Evolutionary conservation across 768 basidiomycete species (phyloP).

Genomic region (Tephrocybe sp.): DNA sequence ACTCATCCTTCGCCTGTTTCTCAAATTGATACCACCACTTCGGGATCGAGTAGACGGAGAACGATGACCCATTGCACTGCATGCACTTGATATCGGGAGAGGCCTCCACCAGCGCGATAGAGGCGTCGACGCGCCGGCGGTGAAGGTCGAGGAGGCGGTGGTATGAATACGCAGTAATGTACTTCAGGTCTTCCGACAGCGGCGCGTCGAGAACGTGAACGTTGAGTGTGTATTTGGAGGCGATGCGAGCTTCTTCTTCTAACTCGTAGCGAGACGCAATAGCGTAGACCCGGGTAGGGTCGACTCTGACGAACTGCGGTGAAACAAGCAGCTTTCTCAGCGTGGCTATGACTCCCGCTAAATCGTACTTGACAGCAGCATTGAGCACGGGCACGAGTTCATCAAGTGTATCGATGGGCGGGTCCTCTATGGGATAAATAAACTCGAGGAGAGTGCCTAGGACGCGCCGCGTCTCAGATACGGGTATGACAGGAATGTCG

Average conservation of each 20-base stretch:
- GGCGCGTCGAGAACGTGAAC: slow-evolving; percentile 56
- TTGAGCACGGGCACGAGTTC: slow-evolving; percentile 50
- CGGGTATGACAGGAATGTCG: slow-evolving; percentile 46
- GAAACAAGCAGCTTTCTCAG: slow-evolving; percentile 57
- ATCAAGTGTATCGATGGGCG: slow-evolving; percentile 50
- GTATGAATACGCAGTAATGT: slow-evolving; percentile 69
- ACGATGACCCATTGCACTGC: slow-evolving; percentile 59
- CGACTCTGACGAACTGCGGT: slow-evolving; percentile 43
- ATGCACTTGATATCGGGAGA: slow-evolving; percentile 60
- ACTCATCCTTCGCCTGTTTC: slow-evolving; percentile 55
- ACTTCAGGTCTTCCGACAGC: slow-evolving; percentile 59
- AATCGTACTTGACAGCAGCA: slow-evolving; percentile 67
- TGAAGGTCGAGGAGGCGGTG: slow-evolving; percentile 65
- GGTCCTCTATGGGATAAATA: slow-evolving; percentile 63
- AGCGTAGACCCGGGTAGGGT: slow-evolving; percentile 66
- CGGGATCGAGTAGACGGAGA: slow-evolving; percentile 48
- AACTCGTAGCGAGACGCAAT: slow-evolving; percentile 68
- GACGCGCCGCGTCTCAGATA: slow-evolving; percentile 48
- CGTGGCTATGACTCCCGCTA: slow-evolving; percentile 40
- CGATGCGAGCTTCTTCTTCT: slow-evolving; percentile 60
- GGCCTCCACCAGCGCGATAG: slow-evolving; percentile 44
- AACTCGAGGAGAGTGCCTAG: slow-evolving; percentile 56
- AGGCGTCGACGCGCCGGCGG: slow-evolving; percentile 48
- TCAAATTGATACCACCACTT: slow-evolving; percentile 73
- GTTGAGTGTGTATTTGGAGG: slow-evolving; percentile 58